These are phyloP conservation scores for Linum lewisii DNA, from an alignment of 345 rosid species.

Conservation along the genomic window DNA sequence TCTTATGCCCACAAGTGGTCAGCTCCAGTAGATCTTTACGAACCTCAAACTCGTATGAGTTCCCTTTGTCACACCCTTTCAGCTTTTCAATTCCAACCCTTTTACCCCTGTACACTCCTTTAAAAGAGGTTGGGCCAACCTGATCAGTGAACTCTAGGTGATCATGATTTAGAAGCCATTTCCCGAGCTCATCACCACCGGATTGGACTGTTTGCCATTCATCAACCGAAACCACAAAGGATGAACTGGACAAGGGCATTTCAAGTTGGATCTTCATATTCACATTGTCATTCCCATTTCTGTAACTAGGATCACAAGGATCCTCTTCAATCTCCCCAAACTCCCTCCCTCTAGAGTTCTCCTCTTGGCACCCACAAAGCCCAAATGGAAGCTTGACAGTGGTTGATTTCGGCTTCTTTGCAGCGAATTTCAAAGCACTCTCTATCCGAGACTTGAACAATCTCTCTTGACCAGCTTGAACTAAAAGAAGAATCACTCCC, in stretches of 20 bases:
- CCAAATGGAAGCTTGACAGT: conserved; percentile 87
- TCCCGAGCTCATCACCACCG: conserved; percentile 60
- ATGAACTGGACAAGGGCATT: conserved; percentile 71
- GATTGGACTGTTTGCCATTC: conserved; percentile 85
- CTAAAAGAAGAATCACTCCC: conserved; percentile 55
- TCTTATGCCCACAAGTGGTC: conserved; percentile 90
- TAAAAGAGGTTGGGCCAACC: conserved; percentile 51
- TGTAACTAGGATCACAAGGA: conserved; percentile 33
- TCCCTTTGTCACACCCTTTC: conserved; percentile 95
- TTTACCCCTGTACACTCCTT: conserved; percentile 68
- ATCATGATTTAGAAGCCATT: conserved; percentile 76
- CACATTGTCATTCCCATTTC: conserved; percentile 38
- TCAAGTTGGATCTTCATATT: conserved; percentile 49
- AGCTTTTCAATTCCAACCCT: conserved; percentile 80
- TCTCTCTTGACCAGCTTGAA: conserved; percentile 55
- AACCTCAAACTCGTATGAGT: conserved; percentile 69
- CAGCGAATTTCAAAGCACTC: conserved; percentile 59
- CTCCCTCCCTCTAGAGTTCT: conserved; percentile 47
- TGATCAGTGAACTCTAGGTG: conserved; percentile 71
- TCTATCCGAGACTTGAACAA: conserved; percentile 53
- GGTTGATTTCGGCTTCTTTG: conserved; percentile 49
- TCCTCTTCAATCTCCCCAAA: conserved; percentile 69
- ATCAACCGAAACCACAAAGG: conserved; percentile 58
- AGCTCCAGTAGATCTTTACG: conserved; percentile 74
- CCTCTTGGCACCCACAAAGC: conserved; percentile 96